Evolutionary conservation across 148 eudicot species (phyloP).

Genomic region (Talinum fruticosum): DNA sequence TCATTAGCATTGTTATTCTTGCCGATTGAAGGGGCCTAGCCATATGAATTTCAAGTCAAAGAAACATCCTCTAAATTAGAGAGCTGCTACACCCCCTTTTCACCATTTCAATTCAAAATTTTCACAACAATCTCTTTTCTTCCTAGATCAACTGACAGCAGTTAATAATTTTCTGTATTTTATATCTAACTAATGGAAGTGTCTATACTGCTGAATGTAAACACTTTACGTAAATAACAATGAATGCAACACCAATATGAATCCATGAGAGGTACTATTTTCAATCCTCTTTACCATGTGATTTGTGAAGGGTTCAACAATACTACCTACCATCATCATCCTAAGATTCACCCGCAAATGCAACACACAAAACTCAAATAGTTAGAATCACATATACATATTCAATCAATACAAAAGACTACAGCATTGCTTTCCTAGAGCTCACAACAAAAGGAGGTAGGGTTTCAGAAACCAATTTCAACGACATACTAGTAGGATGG

Average conservation of each 20-base stretch:
- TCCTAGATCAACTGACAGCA: not conserved
- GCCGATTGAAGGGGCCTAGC: not conserved
- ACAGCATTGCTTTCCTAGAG: not conserved
- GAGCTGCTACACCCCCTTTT: not conserved
- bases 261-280: not conserved
- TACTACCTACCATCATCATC: not conserved
- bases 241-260: not conserved
- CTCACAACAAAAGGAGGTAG: not conserved
- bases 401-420: not conserved
- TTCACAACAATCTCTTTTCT: not conserved
- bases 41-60: not conserved
- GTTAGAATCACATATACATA: not conserved
- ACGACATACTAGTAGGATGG: not conserved
- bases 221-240: not conserved
- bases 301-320: not conserved
- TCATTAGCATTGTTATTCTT: not conserved
- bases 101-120: not conserved
- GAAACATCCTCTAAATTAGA: not conserved
- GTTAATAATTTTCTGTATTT: not conserved
- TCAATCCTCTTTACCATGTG: not conserved
- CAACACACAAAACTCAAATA: not conserved
- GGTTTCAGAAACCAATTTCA: not conserved
- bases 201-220: not conserved
- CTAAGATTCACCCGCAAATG: not conserved
- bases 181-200: not conserved